Evolutionary conservation across 2,329 filamentous ascomycete genomes (phyloP), one percentile per base, ranked within the genome.

Genomic region (Lasiodiplodia citricola): DNA sequence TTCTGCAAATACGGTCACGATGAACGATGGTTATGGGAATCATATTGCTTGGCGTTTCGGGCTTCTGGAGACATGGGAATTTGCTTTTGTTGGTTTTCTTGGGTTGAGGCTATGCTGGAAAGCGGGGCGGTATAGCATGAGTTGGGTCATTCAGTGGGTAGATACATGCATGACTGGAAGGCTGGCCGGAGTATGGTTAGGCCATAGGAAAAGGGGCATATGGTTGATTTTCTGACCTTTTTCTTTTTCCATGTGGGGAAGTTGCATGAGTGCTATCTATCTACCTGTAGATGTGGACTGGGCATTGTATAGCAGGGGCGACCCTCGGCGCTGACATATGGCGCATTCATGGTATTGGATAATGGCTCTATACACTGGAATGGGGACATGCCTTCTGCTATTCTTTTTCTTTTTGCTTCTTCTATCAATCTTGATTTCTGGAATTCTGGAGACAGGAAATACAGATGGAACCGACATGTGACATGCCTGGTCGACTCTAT

Each of bases 1-100:
- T 3, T n/a, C 5, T 35, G 31, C 18, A 18, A 10, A 50, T n/a
- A 64, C 60, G 60, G 44, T 64, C 10, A 64, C 60, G 60, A 64
- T 64, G 10, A 64, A 18, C 44, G 51, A 64, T 35, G 38, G 23
- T 38, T n/a, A 35, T 23, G 41, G 41, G 38, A 28, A 2, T 7
- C 18, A 51, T 41, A 60, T 44, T 60, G 41, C 41, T 35, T 3
- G 58, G 58, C 18, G 58, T 52, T 62, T 35, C 28, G 25, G 41
- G 6, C 2, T 56, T 56, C n/a, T n/a, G 44, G 7, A 14, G 44
- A 21, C 10, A 21, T n/a, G 7, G 44, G 44, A 1, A 8, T n/a
- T 7, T 56, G 25, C 4, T 18, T 35, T 35, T n/a, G 2, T 31
- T 54, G 13, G 13, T 54, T 54, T 52, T 31, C 21, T 37, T 18